Evolutionary conservation across 805 yeast species (phyloP).

Genomic region (Komagataella kurtzmanii): DNA sequence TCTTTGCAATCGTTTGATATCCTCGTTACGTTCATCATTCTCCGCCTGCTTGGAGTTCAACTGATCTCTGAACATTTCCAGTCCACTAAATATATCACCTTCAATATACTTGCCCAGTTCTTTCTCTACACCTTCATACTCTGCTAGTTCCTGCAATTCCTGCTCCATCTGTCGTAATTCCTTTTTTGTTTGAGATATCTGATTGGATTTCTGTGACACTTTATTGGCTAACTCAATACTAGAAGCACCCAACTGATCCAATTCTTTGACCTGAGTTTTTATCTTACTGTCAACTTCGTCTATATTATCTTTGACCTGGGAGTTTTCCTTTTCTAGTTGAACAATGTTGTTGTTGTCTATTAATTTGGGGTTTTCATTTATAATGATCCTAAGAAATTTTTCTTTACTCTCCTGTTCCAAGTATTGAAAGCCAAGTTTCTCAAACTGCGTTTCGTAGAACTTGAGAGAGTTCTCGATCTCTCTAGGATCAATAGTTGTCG

Average conservation of each 20-base stretch:
- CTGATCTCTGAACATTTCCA: neutral
- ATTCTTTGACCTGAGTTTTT: neutral
- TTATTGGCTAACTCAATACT: neutral
- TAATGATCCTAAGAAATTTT: conserved; percentile 41
- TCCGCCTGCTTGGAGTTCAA: neutral
- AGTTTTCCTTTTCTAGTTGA: neutral
- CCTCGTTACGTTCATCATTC: neutral
- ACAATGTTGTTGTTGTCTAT: neutral
- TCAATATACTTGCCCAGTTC: neutral
- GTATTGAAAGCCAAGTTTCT: conserved; percentile 48
- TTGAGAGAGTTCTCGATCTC: neutral
- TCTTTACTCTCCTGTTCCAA: conserved; percentile 64
- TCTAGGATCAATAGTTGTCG: neutral
- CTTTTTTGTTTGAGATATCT: neutral
- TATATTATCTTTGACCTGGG: neutral
- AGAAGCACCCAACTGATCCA: neutral
- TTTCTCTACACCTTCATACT: neutral
- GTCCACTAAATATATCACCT: neutral
- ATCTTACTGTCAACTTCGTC: neutral
- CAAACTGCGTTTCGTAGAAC: conserved; percentile 13
- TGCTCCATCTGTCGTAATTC: neutral
- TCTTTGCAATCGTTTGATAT: neutral
- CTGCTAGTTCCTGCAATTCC: neutral
- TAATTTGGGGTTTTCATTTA: conserved; percentile 14
- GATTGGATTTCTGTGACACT: neutral